Percentiles rank a stretch among this genome's conserved stretches.
These are phyloP conservation scores for Coemansia javaensis DNA, from an alignment of 192 early-diverging fungal species.

Conservation along the genomic window DNA sequence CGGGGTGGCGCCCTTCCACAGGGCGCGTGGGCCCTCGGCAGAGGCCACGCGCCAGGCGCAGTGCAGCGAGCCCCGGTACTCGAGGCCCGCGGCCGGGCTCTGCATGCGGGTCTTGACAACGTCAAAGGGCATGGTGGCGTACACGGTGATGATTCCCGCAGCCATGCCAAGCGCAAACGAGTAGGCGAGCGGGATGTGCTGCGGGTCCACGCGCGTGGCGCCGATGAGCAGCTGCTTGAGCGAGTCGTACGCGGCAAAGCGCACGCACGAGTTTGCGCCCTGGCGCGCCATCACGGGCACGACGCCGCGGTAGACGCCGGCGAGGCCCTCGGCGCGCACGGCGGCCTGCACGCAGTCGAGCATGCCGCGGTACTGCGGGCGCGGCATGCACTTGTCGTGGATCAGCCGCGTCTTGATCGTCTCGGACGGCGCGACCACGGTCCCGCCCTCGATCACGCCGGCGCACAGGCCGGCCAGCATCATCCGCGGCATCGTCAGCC, in stretches of 20 bases:
- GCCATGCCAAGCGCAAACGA: slow-evolving; percentile 74
- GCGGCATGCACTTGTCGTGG: slow-evolving; percentile 73
- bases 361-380: slow-evolving; percentile 74
- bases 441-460: slow-evolving; percentile 79
- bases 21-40: slow-evolving; percentile 71
- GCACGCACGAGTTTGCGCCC: slow-evolving; percentile 91
- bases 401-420: slow-evolving; percentile 97
- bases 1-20: slow-evolving; percentile 97
- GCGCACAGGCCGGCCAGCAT: slow-evolving; percentile 81
- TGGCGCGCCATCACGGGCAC: slow-evolving; percentile 90
- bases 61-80: slow-evolving; percentile 70
- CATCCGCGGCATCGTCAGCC: slow-evolving; percentile 60
- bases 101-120: slow-evolving; percentile 98
- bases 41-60: slow-evolving; percentile 67
- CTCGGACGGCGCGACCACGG: slow-evolving; percentile 91
- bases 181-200: slow-evolving; percentile 51
- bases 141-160: slow-evolving; percentile 91
- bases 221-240: slow-evolving; percentile 56
- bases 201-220: not conserved
- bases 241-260: slow-evolving; percentile 81
- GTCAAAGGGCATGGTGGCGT: slow-evolving; percentile 94
- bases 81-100: slow-evolving; percentile 59
- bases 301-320: slow-evolving; percentile 86
- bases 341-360: slow-evolving; percentile 69
- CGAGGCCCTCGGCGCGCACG: slow-evolving; percentile 65